Base-by-base conservation (phyloP, 1,284 basidiomycete genomes). In the Puccinia coronata region DNA sequence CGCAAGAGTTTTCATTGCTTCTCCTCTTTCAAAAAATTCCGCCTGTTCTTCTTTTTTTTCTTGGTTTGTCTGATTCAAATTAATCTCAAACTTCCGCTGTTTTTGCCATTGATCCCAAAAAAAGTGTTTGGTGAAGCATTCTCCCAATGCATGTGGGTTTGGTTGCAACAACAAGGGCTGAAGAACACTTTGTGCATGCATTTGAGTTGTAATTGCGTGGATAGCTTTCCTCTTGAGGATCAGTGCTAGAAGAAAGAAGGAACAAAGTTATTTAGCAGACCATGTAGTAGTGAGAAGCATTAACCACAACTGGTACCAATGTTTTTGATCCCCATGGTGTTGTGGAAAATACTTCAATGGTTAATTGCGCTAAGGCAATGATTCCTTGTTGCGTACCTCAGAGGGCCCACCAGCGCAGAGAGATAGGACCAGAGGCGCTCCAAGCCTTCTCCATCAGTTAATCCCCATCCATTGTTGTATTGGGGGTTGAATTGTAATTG, bases 301-400 rank as follows among this genome's bases (percentile, higher is more conserved):
- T n/a, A n/a, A n/a, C n/a, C n/a, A n/a, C 25, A 57, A 8, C 4
- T 28, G 8, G 4, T n/a, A 57, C 55, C 25, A 2, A 57, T 2
- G 31, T 57, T 57, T 28, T 57, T 25, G 25, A n/a, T 57, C 31
- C n/a, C 16, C 18, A 57, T 23, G n/a, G n/a, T 28, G n/a, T 25
- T 57, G n/a, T 57, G 55, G 55, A 57, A 57, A 25, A 57, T 23
- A 57, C 55, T 39, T 14, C 61, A 36, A 43, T 65, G 61, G 34
- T 36, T 39, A 9, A 65, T 73, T 34, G 71, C 23, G 39, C 20
- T 34, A 2, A 72, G 8, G 4, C 70, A 49, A 31, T 31, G 53
- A 14, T 34, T 72, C 12, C 36, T 39, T n/a, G 70, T 72, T 53
- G 49, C 47, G 18, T 72, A 55, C 47, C 70, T n/a, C 6, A 55